Evolutionary conservation across 2,329 filamentous ascomycete genomes (phyloP).

Genomic region (Talaromyces atroroseus): DNA sequence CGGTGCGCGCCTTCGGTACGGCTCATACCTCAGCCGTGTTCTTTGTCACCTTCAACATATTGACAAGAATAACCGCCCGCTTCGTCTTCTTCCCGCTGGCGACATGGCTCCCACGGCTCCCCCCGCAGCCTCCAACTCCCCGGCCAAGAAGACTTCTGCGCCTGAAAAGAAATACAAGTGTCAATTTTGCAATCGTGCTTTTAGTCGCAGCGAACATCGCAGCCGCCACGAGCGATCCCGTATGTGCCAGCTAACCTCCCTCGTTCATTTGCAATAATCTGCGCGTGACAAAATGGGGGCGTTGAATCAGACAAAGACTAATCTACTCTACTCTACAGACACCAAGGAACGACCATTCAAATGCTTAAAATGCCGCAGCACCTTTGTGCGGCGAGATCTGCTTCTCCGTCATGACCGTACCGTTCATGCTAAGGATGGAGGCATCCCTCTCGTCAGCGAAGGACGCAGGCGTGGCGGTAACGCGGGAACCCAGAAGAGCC

Average conservation of each 20-base stretch:
- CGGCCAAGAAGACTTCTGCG: conserved; percentile 74
- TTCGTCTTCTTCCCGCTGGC: conserved; percentile 15
- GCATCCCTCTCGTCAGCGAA: conserved; percentile 87
- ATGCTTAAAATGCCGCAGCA: conserved; percentile 96
- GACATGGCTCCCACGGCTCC: conserved; percentile 46
- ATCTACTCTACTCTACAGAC: conserved; percentile 51
- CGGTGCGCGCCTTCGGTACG: conserved; percentile 39
- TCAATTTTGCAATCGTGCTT: conserved; percentile 96
- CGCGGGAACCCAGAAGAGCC: conserved; percentile 33
- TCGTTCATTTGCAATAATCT: not conserved
- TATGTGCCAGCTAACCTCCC: conserved; percentile 54
- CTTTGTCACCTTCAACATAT: conserved; percentile 21
- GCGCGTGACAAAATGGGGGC: no score
- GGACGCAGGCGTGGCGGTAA: conserved; percentile 62
- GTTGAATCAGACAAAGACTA: no score
- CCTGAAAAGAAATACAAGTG: conserved; percentile 99
- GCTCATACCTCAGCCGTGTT: conserved; percentile 29
- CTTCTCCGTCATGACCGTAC: conserved; percentile 95
- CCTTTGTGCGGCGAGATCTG: conserved; percentile 94
- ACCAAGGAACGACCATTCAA: conserved; percentile 99
- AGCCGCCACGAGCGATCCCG: conserved; percentile 96
- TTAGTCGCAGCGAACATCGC: conserved; percentile 94
- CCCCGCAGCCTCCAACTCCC: conserved; percentile 62
- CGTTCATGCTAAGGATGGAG: conserved; percentile 96
- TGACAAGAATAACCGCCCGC: conserved; percentile 23